These are phyloP conservation scores for Clarkia xantiana DNA, from an alignment of 345 rosid species.

Conservation along the genomic window DNA sequence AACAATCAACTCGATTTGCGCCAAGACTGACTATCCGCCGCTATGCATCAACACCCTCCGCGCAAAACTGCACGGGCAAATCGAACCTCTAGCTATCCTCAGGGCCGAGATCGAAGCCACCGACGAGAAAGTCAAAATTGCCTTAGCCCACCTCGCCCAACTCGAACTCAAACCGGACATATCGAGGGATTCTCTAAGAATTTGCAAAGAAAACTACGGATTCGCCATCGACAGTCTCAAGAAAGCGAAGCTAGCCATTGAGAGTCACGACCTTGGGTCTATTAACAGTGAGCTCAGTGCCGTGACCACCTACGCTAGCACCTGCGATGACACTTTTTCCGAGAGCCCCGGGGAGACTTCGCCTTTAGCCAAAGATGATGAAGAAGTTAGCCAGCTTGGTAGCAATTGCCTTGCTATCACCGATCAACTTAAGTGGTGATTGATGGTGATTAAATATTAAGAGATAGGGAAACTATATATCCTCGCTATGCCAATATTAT, in stretches of 20 bases:
- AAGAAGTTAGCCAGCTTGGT: not conserved
- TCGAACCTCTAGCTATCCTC: not conserved
- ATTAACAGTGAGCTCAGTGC: constrained; percentile 7
- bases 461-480: no score
- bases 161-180: not conserved
- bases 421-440: not conserved
- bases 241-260: not conserved
- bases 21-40: not conserved
- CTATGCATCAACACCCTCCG: constrained; percentile 1
- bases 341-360: constrained; percentile 1
- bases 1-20: not conserved
- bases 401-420: constrained; percentile 9
- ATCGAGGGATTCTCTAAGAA: constrained; percentile 1
- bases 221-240: constrained; percentile 8
- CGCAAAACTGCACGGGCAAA: not conserved
- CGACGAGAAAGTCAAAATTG: not conserved
- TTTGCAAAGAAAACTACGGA: constrained; percentile 4
- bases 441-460: no score
- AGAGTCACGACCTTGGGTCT: not conserved
- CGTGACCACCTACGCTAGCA: constrained; percentile 3
- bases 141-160: not conserved
- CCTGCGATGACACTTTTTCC: constrained; percentile 5
- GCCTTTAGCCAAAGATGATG: not conserved
- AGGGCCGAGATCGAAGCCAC: not conserved
- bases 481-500: no score